phyloP scores from a whole-genome alignment of 345 rosid genomes.

The Brassica nigra region DNA sequence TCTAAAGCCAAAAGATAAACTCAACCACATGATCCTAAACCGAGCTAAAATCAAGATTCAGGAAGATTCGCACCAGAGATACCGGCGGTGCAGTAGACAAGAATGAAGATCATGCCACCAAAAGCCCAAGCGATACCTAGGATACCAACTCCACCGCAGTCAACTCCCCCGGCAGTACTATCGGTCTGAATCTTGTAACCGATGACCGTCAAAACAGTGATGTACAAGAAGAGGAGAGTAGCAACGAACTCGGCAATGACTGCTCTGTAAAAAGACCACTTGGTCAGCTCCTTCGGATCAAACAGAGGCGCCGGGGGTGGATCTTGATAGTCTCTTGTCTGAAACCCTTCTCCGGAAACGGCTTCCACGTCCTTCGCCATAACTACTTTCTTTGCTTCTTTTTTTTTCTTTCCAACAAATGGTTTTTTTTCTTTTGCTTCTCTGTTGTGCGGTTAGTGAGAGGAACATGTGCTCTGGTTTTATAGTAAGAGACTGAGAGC shows the following conservation, averaged over 20 bases:
- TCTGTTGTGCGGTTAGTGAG: slow-evolving; percentile 37
- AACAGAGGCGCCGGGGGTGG: slow-evolving; percentile 79
- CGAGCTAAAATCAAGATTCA: slow-evolving; percentile 29
- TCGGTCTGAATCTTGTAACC: slow-evolving; percentile 67
- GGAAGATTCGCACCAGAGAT: slow-evolving; percentile 61
- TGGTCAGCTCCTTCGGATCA: slow-evolving; percentile 56
- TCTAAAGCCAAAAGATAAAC: not conserved
- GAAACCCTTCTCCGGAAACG: slow-evolving; percentile 50
- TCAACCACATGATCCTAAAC: slow-evolving; percentile 1
- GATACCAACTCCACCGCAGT: slow-evolving; percentile 77
- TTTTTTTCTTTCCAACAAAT: not conserved
- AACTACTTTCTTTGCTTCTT: not conserved
- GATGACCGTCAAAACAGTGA: slow-evolving; percentile 78
- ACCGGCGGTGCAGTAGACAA: slow-evolving; percentile 95
- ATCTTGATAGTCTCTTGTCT: slow-evolving; percentile 78
- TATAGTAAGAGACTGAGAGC: slow-evolving; percentile 34
- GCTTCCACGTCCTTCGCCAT: slow-evolving; percentile 62
- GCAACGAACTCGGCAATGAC: slow-evolving; percentile 86
- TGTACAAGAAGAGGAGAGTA: slow-evolving; percentile 80
- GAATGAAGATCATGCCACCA: slow-evolving; percentile 93
- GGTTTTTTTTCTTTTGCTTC: not conserved
- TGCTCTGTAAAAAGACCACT: slow-evolving; percentile 90
- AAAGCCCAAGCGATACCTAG: slow-evolving; percentile 96
- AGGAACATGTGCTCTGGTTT: slow-evolving; percentile 29
- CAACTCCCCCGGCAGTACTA: not conserved